Base-by-base conservation (phyloP, 768 basidiomycete species). In the Mycena crocata region DNA sequence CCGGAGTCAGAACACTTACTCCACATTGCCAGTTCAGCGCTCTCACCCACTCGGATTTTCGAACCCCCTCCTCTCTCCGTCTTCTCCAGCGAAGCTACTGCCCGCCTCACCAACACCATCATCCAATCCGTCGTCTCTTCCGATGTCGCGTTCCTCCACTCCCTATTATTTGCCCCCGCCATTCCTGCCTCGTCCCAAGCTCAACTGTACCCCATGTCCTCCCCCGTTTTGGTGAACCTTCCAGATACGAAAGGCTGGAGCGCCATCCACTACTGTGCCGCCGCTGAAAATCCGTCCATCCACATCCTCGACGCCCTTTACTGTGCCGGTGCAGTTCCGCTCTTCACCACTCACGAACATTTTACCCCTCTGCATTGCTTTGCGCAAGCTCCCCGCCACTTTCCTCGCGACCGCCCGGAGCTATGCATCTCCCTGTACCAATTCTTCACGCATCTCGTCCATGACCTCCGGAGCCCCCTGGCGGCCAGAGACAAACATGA, bases 181-280 rank as follows among this genome's bases (percentile, higher is more conserved):
- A 70, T 81, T 44, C 74, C 78, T 9, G 64, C 80, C n/a, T 78
- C 80, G 28, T 80, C 82, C 70, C 79, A 81, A 42, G 66, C 78
- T 32, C 73, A 82, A 8, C 75, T 82, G 70, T 83, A 84, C 64
- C 82, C 85, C 12, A 77, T 80, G 75, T 83, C 84, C 35, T 80
- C 83, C 30, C 84, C 87, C 23, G 66, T 85, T 70, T 86, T 93
- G 66, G 87, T 93, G 72, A 94, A 94, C 79, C 74, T 83, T 62
- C 87, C 87, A 32, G 92, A 93, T 73, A 71, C 81, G 8, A 82
- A 85, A 54, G 92, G 91, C 52, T 93, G 92, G 90, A 89, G 89
- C 68, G 82, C 89, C 59, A 84, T 93, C 54, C 93, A 94, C 71
- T 83, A 93, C 71, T 91, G 90, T 73, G 88, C 85, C 60, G 84